phyloP scores from a whole-genome alignment of 78 protist genomes.

The Chrysochromulina parva region DNA sequence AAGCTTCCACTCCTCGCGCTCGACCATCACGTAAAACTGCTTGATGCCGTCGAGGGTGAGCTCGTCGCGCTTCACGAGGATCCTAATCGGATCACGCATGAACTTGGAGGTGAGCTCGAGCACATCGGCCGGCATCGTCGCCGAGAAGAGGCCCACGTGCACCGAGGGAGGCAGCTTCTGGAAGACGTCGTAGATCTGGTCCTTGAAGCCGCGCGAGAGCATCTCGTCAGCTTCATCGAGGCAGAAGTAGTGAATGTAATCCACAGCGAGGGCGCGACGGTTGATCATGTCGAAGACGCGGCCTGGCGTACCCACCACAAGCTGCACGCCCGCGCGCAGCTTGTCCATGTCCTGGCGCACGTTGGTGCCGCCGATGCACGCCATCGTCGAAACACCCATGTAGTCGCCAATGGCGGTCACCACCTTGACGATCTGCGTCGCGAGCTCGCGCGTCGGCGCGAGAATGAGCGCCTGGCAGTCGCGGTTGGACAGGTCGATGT shows the following conservation, averaged over 20 bases:
- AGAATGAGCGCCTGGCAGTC: conserved; percentile 93
- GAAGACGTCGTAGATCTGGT: conserved; percentile 98
- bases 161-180: conserved; percentile 81
- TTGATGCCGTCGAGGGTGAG: conserved; percentile 98
- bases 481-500: conserved; percentile 60
- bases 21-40: conserved; percentile 96
- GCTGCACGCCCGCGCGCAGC: conserved; percentile 89
- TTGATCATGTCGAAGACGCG: conserved; percentile 97
- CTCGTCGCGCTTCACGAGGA: conserved; percentile 84
- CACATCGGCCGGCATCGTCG: conserved; percentile 97
- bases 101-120: conserved; percentile 94
- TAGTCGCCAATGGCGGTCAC: conserved; percentile 82
- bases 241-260: conserved; percentile 79
- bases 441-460: conserved; percentile 99
- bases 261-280: conserved; percentile 82
- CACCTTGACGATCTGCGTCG: conserved; percentile 94
- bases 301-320: conserved; percentile 99
- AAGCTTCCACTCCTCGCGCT: conserved; percentile 94
- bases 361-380: conserved; percentile 97
- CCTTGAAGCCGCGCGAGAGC: conserved; percentile 98
- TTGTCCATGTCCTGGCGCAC: conserved; percentile 86
- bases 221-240: conserved; percentile 99
- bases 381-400: conserved; percentile 72
- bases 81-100: conserved; percentile 96
- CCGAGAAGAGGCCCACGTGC: conserved; percentile 97